phyloP scores from a whole-genome alignment of 1,284 basidiomycete species.

The Coniferiporia sulphurascens region DNA sequence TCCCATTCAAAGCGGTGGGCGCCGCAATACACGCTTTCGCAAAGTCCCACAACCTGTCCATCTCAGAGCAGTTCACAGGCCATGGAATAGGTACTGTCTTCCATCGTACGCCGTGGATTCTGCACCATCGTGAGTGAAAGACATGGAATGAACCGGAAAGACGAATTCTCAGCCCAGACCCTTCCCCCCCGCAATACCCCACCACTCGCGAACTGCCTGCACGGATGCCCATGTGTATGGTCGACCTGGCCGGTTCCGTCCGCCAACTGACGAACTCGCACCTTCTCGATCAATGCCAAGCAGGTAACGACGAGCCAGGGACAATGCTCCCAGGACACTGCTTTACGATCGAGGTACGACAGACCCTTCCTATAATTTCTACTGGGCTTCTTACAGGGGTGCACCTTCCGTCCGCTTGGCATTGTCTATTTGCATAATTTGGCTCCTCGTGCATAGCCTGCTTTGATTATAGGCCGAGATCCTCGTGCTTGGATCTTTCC shows the following conservation, averaged over 20 bases:
- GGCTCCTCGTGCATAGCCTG: constrained; percentile 45
- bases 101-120: constrained; percentile 81
- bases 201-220: no score
- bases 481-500: constrained; percentile 72
- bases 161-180: no score
- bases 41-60: constrained; percentile 44
- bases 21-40: constrained; percentile 62
- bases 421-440: neutral
- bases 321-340: constrained; percentile 79
- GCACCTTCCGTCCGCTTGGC: no score
- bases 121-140: constrained; percentile 53
- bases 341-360: constrained; percentile 78
- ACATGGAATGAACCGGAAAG: neutral
- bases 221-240: neutral
- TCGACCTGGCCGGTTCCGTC: neutral
- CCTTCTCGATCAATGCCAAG: constrained; percentile 5
- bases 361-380: neutral
- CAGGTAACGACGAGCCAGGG: constrained; percentile 76
- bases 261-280: neutral
- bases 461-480: constrained; percentile 68
- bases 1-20: constrained; percentile 72
- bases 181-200: no score
- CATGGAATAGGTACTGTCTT: constrained; percentile 87
- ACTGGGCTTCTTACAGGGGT: no score
- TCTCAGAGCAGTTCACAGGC: constrained; percentile 75